A percentile compares a stretch with the other conserved stretches of the same genome.
Conservation (phyloP, 2,329 filamentous ascomycete genomes). For the Colletotrichum abscissum region DNA sequence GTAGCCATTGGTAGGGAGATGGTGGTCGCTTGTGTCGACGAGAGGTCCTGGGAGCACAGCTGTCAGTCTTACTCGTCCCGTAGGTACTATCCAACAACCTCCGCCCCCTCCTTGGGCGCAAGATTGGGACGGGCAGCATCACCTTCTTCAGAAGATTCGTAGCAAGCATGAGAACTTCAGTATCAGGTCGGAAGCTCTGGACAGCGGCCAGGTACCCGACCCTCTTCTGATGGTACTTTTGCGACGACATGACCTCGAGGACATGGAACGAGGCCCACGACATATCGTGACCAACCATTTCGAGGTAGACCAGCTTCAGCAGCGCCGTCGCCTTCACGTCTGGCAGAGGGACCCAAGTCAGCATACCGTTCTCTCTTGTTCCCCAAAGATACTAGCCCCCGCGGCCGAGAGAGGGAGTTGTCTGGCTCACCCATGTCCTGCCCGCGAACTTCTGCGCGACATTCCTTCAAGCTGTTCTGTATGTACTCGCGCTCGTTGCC, state of each 20-base stretch:
- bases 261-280: slow-evolving; percentile 99
- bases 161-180: slow-evolving; percentile 96
- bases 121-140: slow-evolving; percentile 18
- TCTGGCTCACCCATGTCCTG: slow-evolving; percentile 85
- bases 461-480: slow-evolving; percentile 93
- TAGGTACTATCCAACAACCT: not conserved
- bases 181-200: slow-evolving; percentile 95
- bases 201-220: slow-evolving; percentile 95
- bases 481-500: slow-evolving; percentile 96
- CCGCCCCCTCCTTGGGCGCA: no score
- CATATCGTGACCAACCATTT: slow-evolving; percentile 99
- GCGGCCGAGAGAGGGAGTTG: not conserved
- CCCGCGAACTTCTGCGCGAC: slow-evolving; percentile 88
- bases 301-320: slow-evolving; percentile 94
- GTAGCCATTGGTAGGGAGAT: slow-evolving; percentile 89
- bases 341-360: slow-evolving; percentile 45
- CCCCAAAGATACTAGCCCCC: not conserved
- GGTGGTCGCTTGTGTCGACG: slow-evolving; percentile 76
- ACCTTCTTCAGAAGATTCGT: slow-evolving; percentile 97
- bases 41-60: slow-evolving; percentile 71
- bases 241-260: slow-evolving; percentile 97
- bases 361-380: not conserved
- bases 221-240: slow-evolving; percentile 94
- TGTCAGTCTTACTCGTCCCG: not conserved
- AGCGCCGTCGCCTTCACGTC: slow-evolving; percentile 97